Evolutionary conservation across 306 rosid genomes (phyloP), one percentile per base, ranked within the genome.

Genomic region (Pueraria montana): DNA sequence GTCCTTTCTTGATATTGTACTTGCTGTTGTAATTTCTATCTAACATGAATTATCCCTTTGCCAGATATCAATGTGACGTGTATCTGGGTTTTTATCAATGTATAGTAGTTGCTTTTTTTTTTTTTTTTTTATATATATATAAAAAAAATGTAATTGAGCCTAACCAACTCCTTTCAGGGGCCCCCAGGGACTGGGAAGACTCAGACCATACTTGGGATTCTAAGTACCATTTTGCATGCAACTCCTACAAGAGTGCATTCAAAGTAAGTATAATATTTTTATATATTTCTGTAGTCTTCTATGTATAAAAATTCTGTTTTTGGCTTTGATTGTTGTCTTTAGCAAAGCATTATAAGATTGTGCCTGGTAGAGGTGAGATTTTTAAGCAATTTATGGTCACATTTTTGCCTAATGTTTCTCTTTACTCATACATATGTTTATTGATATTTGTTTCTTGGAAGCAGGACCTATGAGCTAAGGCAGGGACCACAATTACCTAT

Each of bases 181-280:
- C 99, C 99, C 84, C 99, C 99, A 84, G 98, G 99, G 80, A 95
- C 99, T 69, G 99, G 98, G 80, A 95, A 95, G 87, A 95, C 99
- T 75, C 97, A 95, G 77, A 92, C 99, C 79, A 93, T 92, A 82
- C 97, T 95, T 81, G 99, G 94, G 81, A 87, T 95, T 87, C 94
- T 95, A 36, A 95, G 99, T 67, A 89, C 94, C 79, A 93, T 95
- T 88, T 89, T 95, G 84, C 99, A 95, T 90, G 94, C 99, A 38
- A 89, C 92, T 82, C 99, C 99, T 69, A 84, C 93, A 36, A 92
- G 98, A 87, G 62, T 93, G 83, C 91, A 85, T 20, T 87, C 97
- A 67, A 95, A 88, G 99, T 95, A 86, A 88, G 84, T 27, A 88
- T 55, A 52, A 20, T 6, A 40, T 14, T 78, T 66, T 45, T 34